Evolutionary conservation across 2,329 filamentous ascomycete species (phyloP).

Genomic region (Alternaria viburni): DNA sequence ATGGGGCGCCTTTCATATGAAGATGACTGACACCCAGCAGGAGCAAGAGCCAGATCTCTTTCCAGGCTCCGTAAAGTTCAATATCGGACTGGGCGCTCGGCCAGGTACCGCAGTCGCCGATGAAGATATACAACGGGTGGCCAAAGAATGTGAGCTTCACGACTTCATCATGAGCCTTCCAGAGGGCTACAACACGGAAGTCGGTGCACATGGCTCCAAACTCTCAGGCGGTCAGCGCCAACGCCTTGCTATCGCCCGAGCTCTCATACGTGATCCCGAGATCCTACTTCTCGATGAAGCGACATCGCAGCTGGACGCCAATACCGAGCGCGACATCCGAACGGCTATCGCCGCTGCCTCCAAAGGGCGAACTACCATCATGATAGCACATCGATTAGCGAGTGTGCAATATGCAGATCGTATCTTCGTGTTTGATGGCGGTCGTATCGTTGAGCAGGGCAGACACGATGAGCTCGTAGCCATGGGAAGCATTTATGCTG

Average conservation of each 20-base stretch:
- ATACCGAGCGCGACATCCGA: slow-evolving; percentile 53
- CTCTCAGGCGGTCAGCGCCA: slow-evolving; percentile 56
- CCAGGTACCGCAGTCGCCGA: slow-evolving; percentile 30
- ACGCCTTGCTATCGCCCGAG: slow-evolving; percentile 54
- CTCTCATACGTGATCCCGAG: slow-evolving; percentile 54
- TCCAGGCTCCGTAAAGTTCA: slow-evolving; percentile 53
- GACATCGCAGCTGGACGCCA: slow-evolving; percentile 55
- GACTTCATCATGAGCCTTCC: slow-evolving; percentile 56
- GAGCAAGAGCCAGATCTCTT: slow-evolving; percentile 56
- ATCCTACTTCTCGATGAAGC: slow-evolving; percentile 56
- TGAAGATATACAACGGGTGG: slow-evolving; percentile 44
- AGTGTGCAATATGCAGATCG: slow-evolving; percentile 80
- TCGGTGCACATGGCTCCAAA: slow-evolving; percentile 51
- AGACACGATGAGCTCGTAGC: slow-evolving; percentile 64
- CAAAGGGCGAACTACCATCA: slow-evolving; percentile 66
- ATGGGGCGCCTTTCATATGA: background rate
- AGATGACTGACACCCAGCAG: slow-evolving; percentile 5
- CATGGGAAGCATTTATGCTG: slow-evolving; percentile 42
- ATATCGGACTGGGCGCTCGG: slow-evolving; percentile 51
- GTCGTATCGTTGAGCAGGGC: slow-evolving; percentile 67
- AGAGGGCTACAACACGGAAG: slow-evolving; percentile 56
- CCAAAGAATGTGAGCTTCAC: slow-evolving; percentile 53
- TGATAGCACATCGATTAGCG: slow-evolving; percentile 77
- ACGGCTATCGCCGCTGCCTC: slow-evolving; percentile 50
- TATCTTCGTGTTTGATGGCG: slow-evolving; percentile 79